A percentile compares a stretch with the other conserved stretches of the same genome.
Evolutionary conservation across 2,329 filamentous ascomycete genomes (phyloP).

Genomic region (Fusarium staphyleae): DNA sequence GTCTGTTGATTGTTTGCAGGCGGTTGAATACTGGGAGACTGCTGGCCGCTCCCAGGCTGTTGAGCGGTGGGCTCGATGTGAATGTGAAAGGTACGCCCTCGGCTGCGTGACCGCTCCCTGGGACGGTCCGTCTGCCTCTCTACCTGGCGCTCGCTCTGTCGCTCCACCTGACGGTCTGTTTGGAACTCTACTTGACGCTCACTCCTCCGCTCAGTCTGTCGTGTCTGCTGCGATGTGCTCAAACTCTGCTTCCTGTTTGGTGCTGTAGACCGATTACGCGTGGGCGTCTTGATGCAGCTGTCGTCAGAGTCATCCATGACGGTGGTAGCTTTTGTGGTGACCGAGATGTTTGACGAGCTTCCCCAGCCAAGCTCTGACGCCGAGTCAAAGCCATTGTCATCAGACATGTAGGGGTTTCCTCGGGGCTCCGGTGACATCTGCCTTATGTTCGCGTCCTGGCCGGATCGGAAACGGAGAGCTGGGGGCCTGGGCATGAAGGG

Average conservation of each 20-base stretch:
- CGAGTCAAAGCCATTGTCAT: constrained; percentile 39
- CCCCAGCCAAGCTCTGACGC: constrained; percentile 35
- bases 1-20: constrained; percentile 11
- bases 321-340: constrained; percentile 37
- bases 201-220: constrained; percentile 20
- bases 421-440: constrained; percentile 30
- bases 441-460: constrained; percentile 19
- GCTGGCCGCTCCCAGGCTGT: constrained; percentile 22
- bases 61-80: constrained; percentile 38
- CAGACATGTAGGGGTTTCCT: constrained; percentile 29
- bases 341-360: constrained; percentile 33
- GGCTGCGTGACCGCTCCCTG: constrained; percentile 37
- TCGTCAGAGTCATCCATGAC: constrained; percentile 37
- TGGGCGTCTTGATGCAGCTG: constrained; percentile 32
- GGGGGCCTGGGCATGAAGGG: constrained; percentile 38
- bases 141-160: constrained; percentile 12
- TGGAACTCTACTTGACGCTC: constrained; percentile 27
- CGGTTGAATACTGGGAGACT: constrained; percentile 13
- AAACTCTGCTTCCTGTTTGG: constrained; percentile 26
- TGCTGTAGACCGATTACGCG: constrained; percentile 28
- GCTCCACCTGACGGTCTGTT: not conserved
- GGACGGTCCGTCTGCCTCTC: constrained; percentile 31
- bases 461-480: constrained; percentile 36
- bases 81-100: constrained; percentile 41
- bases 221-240: constrained; percentile 27